Percentiles rank a stretch among this genome's conserved stretches.
Evolutionary conservation across 345 rosid species (phyloP).

Genomic region (Raphanus raphanistrum): DNA sequence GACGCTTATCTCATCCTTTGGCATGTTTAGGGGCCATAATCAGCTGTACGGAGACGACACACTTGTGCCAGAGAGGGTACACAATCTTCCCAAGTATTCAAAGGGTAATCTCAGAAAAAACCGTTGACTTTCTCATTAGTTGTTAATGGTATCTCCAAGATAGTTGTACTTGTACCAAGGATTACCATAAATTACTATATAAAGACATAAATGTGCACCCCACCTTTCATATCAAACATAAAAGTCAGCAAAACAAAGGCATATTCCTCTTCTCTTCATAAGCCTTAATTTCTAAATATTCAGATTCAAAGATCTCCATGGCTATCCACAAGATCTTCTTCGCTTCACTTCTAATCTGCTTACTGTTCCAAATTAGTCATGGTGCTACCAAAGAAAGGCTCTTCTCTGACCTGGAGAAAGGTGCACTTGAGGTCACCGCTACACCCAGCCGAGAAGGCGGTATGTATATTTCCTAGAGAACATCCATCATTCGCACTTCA

Average conservation of each 20-base stretch:
- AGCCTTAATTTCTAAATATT: constrained; percentile 2
- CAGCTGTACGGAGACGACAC: constrained; percentile 32
- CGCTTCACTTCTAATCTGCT: constrained; percentile 37
- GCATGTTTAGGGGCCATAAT: constrained; percentile 35
- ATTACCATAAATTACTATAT: constrained; percentile 36
- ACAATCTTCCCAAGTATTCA: constrained; percentile 39
- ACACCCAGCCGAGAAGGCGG: constrained; percentile 45
- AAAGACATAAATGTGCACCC: constrained; percentile 25
- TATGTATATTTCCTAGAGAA: constrained; percentile 24
- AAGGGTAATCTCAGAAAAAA: constrained; percentile 40
- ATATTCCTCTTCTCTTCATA: constrained; percentile 24
- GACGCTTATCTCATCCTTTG: constrained; percentile 32
- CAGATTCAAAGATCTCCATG: constrained; percentile 36
- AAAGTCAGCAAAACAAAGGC: constrained; percentile 33
- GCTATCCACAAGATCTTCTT: constrained; percentile 36
- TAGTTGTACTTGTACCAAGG: constrained; percentile 14
- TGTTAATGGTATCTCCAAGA: constrained; percentile 21
- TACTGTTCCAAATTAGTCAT: constrained; percentile 19
- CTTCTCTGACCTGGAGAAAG: constrained; percentile 46
- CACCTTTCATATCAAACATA: constrained; percentile 32
- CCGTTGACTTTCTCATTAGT: constrained; percentile 37
- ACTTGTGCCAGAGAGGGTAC: constrained; percentile 41
- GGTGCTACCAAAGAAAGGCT: constrained; percentile 31
- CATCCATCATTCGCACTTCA: not conserved
- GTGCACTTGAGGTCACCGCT: constrained; percentile 44